phyloP scores from a whole-genome alignment of 305 asterid species.

The Fraxinus dipetala region DNA sequence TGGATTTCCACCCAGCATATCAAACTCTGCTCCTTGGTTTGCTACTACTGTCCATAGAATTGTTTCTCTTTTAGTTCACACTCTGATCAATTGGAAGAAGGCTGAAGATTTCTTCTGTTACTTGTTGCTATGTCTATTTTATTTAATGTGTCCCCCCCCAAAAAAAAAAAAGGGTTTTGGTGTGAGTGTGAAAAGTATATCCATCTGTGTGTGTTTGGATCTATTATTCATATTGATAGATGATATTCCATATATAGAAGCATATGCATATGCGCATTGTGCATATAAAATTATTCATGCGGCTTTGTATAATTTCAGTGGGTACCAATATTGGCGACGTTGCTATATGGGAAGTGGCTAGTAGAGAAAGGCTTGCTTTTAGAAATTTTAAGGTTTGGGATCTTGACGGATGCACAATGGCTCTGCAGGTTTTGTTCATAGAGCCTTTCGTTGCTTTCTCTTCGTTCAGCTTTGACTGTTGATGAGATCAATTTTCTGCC shows the following conservation, averaged over 20 bases:
- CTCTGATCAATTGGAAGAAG: constrained; percentile 10
- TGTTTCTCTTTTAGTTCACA: constrained; percentile 8
- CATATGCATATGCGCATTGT: neutral
- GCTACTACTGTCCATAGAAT: constrained; percentile 21
- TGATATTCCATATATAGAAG: neutral
- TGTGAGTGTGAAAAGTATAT: constrained; percentile 5
- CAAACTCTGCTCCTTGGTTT: constrained; percentile 56
- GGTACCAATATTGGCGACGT: constrained; percentile 64
- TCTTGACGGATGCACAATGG: constrained; percentile 40
- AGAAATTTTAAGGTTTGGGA: constrained; percentile 64
- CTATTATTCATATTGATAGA: neutral
- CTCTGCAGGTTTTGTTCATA: constrained; percentile 48
- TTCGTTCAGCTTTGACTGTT: constrained; percentile 3
- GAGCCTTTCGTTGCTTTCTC: constrained; percentile 11
- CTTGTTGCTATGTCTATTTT: neutral
- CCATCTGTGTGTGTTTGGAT: neutral
- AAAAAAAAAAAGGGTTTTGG: neutral
- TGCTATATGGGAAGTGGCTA: constrained; percentile 60
- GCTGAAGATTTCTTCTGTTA: constrained; percentile 1
- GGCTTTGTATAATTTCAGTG: constrained; percentile 38
- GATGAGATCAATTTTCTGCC: constrained; percentile 3
- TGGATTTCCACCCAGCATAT: constrained; percentile 68
- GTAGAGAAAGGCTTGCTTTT: constrained; percentile 39
- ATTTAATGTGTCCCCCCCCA: neutral
- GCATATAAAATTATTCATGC: neutral